Evolutionary conservation across 768 basidiomycete species (phyloP), one percentile per base, ranked within the genome.

Genomic region (Phaeotremella skinneri): DNA sequence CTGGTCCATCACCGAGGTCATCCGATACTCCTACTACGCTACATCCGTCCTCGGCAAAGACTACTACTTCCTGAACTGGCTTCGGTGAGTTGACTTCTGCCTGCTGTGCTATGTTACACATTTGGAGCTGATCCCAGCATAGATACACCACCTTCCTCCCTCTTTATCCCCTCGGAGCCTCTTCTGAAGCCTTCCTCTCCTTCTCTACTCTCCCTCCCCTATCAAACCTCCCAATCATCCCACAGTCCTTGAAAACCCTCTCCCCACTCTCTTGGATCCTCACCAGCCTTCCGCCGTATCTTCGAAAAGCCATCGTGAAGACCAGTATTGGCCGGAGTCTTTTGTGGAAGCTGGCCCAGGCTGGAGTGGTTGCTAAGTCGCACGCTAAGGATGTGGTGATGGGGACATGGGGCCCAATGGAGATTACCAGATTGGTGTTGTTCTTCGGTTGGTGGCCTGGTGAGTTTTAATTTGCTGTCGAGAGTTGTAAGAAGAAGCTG

Each of bases 141-240:
- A 90, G 94, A 55, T 99, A 98, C 82, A 89, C 91, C 20, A 84
- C 90, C 6, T 99, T 98, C 78, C 94, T 88, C 77, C 61, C 91
- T 48, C 83, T 97, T n/a, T 98, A 99, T 79, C 92, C 90, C 3
- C 74, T 91, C 23, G 96, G 96, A 45, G 94, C 96, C 0, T 83
- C 84, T 4, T 91, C 90, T 23, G 96, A 99, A 78, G 92, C 91
- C 0, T 84, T 87, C 73, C 81, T 94, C 56, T 87, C 86, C 70
- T 86, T 85, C 70, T 82, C 86, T 1, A 88, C 90, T 3, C 82
- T 96, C 30, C 88, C 89, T 63, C 27, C 79, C n/a, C 45, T 69
- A 32, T 64, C 58, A 25, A 54, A 49, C 26, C 52, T 63, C 34
- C 48, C 48, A n/a, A 31, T 61, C 17, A 50, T 45, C 25, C 32